phyloP scores from a whole-genome alignment of 2,329 filamentous ascomycete species.

The Alternaria sp. region DNA sequence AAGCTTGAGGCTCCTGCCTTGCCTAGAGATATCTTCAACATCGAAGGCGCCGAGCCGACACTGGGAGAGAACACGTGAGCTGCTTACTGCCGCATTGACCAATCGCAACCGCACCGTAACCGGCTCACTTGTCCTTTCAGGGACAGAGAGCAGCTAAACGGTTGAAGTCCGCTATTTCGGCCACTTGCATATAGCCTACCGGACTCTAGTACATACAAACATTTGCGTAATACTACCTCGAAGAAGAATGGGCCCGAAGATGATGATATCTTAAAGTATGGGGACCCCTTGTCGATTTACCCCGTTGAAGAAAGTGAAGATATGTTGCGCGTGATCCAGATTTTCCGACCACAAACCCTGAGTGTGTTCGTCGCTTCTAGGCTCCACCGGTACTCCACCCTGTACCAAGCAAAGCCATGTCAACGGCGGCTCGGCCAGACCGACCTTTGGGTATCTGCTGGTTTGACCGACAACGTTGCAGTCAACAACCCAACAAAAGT shows the following conservation, averaged over 20 bases:
- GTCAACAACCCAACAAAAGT: slow-evolving; percentile 4
- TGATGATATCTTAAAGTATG: not conserved
- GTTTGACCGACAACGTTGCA: slow-evolving; percentile 13
- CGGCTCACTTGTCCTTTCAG: not conserved
- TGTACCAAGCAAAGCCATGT: slow-evolving; percentile 7
- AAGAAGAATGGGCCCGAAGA: not conserved
- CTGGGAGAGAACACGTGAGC: not conserved
- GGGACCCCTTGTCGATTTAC: not conserved
- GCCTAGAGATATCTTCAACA: slow-evolving; percentile 1
- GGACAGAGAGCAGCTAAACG: not conserved
- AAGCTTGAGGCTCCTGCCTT: slow-evolving; percentile 36
- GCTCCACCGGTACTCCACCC: slow-evolving; percentile 22
- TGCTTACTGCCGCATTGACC: not conserved
- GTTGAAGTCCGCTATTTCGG: slow-evolving; percentile 21
- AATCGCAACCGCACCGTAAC: not conserved
- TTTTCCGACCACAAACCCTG: slow-evolving; percentile 15
- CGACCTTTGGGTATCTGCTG: slow-evolving; percentile 3
- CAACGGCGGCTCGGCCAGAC: slow-evolving; percentile 9
- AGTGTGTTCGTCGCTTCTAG: slow-evolving; percentile 17
- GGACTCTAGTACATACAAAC: slow-evolving; percentile 14
- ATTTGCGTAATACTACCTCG: not conserved
- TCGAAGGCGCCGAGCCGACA: slow-evolving; percentile 14
- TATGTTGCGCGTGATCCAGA: slow-evolving; percentile 7
- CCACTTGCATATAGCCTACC: slow-evolving; percentile 24
- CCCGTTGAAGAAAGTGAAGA: not conserved